phyloP scores from a whole-genome alignment of 805 yeast genomes.

The Cyberlindnera xishuangbannaensis region DNA sequence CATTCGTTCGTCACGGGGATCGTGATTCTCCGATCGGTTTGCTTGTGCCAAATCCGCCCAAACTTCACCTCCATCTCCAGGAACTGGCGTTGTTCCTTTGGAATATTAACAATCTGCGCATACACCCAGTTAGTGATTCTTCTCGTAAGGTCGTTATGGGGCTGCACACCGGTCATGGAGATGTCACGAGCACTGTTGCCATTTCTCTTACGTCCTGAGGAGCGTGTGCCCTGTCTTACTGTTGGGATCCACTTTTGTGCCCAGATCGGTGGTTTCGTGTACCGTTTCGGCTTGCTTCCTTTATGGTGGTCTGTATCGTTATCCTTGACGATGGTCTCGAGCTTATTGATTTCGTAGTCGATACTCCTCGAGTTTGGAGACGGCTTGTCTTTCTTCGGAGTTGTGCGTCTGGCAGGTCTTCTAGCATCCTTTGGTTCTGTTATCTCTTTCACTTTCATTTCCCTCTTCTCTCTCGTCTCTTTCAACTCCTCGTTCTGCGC shows the following conservation, averaged over 20 bases:
- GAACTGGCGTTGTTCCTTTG: constrained; percentile 44
- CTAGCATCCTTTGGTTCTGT: no score
- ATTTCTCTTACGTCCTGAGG: no score
- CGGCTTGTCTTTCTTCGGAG: no score
- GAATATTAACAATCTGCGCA: constrained; percentile 67
- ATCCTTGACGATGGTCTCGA: constrained; percentile 17
- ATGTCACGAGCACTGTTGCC: constrained; percentile 2
- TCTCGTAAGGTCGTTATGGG: constrained; percentile 75
- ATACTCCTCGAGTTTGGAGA: constrained; percentile 2
- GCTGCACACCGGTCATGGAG: constrained; percentile 66
- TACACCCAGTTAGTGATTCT: constrained; percentile 86
- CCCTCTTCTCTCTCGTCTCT: no score
- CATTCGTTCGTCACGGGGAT: constrained; percentile 68
- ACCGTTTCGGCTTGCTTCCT: constrained; percentile 60
- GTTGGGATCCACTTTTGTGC: constrained; percentile 66
- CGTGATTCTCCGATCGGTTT: constrained; percentile 53
- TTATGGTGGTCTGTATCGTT: no score
- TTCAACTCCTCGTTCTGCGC: no score
- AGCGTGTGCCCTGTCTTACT: not conserved
- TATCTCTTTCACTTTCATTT: no score
- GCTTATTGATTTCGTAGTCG: constrained; percentile 12
- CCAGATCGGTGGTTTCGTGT: constrained; percentile 71
- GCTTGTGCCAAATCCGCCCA: constrained; percentile 64
- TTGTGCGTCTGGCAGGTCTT: no score
- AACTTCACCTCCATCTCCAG: constrained; percentile 72